Evolutionary conservation across 768 basidiomycete species (phyloP), one percentile per base, ranked within the genome.

Genomic region (Cyclocybe aegerita): DNA sequence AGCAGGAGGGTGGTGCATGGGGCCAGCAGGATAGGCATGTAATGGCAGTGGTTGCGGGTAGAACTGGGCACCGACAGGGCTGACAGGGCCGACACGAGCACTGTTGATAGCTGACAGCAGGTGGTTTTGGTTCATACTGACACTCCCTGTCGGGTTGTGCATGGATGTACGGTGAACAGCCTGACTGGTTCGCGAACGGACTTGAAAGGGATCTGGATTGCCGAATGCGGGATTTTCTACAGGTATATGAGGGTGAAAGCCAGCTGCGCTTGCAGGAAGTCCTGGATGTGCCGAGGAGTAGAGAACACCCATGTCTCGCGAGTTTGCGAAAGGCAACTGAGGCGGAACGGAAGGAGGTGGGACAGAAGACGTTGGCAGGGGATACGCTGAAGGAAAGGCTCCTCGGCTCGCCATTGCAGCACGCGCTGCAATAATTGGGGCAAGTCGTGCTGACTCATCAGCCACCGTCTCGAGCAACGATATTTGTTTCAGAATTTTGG

Each of bases 391-490:
- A 38, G 51, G 48, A 11, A 43, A 12, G 33, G 56, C 58, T 7
- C 56, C 59, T 45, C 58, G 57, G 39, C 53, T 61, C 30, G 53
- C 56, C 48, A 54, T 54, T 3, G 61, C 59, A 3, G 62, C 60
- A 8, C 60, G 60, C 3, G 65, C 64, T 56, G 56, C 50, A 68
- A 63, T 50, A 61, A 69, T 50, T 14, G 80, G 75, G 17, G 80
- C 76, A 74, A 84, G 76, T 52, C 78, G 75, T 5, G 83, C 84
- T 4, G 89, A 88, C 63, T 91, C 88, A 58, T 85, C 81, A 0
- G 83, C 86, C 33, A 90, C 82, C 10, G 80, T 73, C 62, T 90
- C 87, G 9, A 89, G 70, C 52, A 90, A 71, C 2, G 87, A 87
- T 17, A 86, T 72, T 56, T 85, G 89, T 65, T 82, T 82, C 65